Base-by-base conservation (phyloP, 345 rosid species). In the Populus euphratica region DNA sequence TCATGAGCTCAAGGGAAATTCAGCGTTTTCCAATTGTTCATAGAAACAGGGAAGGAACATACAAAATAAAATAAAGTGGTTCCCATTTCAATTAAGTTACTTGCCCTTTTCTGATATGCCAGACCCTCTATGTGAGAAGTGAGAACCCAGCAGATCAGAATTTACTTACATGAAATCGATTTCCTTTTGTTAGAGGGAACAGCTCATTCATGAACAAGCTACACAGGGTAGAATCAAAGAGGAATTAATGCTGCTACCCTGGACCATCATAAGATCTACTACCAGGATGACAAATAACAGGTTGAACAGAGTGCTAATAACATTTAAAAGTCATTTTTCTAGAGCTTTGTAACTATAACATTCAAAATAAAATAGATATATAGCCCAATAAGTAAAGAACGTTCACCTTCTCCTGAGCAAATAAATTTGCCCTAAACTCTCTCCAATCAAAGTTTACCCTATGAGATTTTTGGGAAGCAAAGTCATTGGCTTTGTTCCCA, bases 381-480 rank as follows among this genome's bases (percentile, higher is more conserved):
- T 36, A 71, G 59, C 35, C 54, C 11, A 59, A 27, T 61, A 47
- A 29, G 43, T 38, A 75, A 67, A 27, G 33, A 62, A 79, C 80
- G 16, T 13, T 84, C 83, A 93, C 99, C 99, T 93, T 91, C 76
- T 91, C 97, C 73, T 83, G 86, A 67, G 84, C 79, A 84, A 88
- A 87, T 74, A 95, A 82, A 83, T 82, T 89, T 35, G 97, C 98
- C 81, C 99, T 88, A 83, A 95, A 95, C 78, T 88, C 96, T 88
- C 99, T 90, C 98, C 99, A 95, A 77, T 95, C 96, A 68, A 47
- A 81, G 64, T 78, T 87, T 17, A 76, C 70, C 69, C 73, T 82
- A 47, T 81, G 80, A 17, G 93, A 81, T 80, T 90, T 93, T 62
- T 90, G 90, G 75, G 93, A 81, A 41, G 87, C 70, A 29, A 85